Evolutionary conservation across 2,329 filamentous ascomycete species (phyloP), one percentile per base, ranked within the genome.

Genomic region (Stromatinia cepivora): DNA sequence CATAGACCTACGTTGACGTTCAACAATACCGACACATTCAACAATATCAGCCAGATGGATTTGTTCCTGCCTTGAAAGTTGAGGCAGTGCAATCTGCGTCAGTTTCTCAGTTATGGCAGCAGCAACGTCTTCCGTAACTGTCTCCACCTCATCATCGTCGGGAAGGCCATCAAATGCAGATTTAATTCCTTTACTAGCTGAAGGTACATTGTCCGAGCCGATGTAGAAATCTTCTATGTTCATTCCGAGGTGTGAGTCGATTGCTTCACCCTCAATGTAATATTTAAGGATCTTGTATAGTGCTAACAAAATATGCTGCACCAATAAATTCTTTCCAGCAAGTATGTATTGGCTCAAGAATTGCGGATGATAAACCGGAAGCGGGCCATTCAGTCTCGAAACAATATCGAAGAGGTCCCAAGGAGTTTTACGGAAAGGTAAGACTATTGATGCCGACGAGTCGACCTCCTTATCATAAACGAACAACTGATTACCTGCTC

Each of bases 341-440:
- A 97, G 83, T 50, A 97, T 92, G 75, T 92, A 94, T 78, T 97
- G 92, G 66, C 92, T 91, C 36, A 98, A 81, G 70, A 97, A 92
- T 76, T 97, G 93, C 0, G 95, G 95, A 76, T 99, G 94, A 75
- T 97, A 99, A 2, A 96, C 85, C 0, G 95, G 93, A 9, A 98
- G 82, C 3, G 94, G 91, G 0, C 93, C 92, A 76, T 97, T 98
- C 62, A 98, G 84, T 71, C 92, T 85, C 73, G 92, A 91, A 15
- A 96, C 92, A 11, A 93, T 86, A 52, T 94, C 88, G 73, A 96
- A 97, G 6, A 97, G 82, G 77, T 95, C 90, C 75, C 70, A 77
- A 61, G 66, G 71, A 28, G 67, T 67, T 59, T 75, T 77, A 25
- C 72, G 72, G 52, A 45, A 70, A 39, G 75, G 72, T 54, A 77